Evolutionary conservation across 495 filamentous ascomycete genomes (phyloP), one percentile per base, ranked within the genome.

Genomic region (Aspergillus diversus): DNA sequence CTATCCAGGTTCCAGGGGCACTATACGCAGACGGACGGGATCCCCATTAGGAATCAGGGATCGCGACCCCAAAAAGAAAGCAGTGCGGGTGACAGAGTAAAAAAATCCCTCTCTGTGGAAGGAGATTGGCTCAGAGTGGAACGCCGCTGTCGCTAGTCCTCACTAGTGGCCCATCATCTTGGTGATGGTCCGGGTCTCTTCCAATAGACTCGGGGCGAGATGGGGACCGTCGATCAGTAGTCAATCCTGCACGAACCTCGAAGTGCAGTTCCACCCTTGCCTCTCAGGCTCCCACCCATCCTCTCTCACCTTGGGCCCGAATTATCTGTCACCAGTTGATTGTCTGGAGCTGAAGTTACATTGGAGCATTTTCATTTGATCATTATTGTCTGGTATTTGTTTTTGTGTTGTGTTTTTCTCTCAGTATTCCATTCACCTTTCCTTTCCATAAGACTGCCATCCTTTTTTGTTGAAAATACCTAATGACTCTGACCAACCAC

Each of bases 91-190:
- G 16, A 33, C 3, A 3, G 27, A 31, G 27, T 33, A n/a, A 9
- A 12, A 54, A 54, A n/a, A 13, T 54, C 51, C 2, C 51, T 54
- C 51, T 21, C 13, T 12, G 51, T 54, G 31, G 32, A 50, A 17
- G 48, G 48, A 9, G 48, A 50, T 50, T 27, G 17, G 17, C 48
- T 54, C 51, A 34, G 34, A 34, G 12, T 16, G 27, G 27, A 54
- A 54, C 4, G 51, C 51, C 11, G 27, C 51, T 6, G 12, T n/a
- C 27, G 16, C 21, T 54, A 54, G 51, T 34, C 12, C 11, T 34
- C 27, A 34, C 51, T 54, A 54, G 51, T 16, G 51, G 51, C 51
- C 27, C 51, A 54, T 54, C 33, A 54, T 33, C 51, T 53, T 9
- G 50, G 51, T 33, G 51, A 53, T 33, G 50, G 50, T 9, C 50